These are phyloP conservation scores for Pelargonium australe DNA, from an alignment of 441 rosid species.

Conservation along the genomic window DNA sequence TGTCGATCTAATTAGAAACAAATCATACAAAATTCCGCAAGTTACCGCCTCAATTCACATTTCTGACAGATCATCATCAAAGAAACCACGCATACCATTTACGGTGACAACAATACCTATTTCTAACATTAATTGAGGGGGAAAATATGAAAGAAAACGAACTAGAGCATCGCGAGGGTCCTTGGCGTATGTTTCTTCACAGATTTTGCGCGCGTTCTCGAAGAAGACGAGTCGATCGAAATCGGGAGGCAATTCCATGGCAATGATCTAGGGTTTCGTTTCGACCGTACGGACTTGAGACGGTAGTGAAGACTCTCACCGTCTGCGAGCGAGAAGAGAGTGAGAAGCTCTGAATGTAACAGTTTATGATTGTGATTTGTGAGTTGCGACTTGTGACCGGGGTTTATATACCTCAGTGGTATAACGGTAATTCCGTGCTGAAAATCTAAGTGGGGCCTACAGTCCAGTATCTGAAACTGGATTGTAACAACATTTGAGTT, in stretches of 20 bases:
- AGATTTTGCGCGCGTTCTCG: slow-evolving; percentile 67
- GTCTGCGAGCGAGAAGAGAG: no score
- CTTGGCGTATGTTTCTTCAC: slow-evolving; percentile 55
- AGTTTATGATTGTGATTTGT: not conserved
- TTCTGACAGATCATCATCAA: not conserved
- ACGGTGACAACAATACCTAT: not conserved
- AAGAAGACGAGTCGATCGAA: slow-evolving; percentile 67
- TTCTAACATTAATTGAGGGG: not conserved
- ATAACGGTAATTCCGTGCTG: not conserved
- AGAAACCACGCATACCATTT: not conserved
- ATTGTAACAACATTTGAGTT: not conserved
- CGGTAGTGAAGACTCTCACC: not conserved
- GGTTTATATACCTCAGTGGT: not conserved
- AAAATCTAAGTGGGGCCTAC: not conserved
- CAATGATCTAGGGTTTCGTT: slow-evolving; percentile 13
- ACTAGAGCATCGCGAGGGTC: slow-evolving; percentile 74
- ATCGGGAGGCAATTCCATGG: slow-evolving; percentile 64
- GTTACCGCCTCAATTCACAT: no score
- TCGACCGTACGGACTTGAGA: not conserved
- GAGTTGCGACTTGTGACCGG: not conserved
- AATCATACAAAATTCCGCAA: no score
- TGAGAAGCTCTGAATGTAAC: not conserved
- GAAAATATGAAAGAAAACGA: slow-evolving; percentile 16
- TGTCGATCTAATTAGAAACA: not conserved
- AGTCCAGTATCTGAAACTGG: not conserved